These are phyloP conservation scores for Aspergillus heteromorphus DNA, from an alignment of 495 filamentous ascomycete genomes.

Conservation along the genomic window DNA sequence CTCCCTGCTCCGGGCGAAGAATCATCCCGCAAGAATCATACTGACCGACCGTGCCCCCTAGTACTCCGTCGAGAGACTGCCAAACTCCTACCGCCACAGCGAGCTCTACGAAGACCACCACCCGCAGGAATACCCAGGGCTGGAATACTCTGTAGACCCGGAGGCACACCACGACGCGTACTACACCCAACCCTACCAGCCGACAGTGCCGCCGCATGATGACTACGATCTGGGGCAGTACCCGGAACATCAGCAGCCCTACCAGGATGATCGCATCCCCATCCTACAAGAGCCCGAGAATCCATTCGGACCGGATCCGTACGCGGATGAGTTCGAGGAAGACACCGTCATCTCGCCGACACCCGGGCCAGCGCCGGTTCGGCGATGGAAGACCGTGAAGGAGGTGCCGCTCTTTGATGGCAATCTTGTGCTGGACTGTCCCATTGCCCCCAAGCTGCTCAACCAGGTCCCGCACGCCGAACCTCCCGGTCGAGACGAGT, in stretches of 20 bases:
- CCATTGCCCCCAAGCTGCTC: slow-evolving; percentile 83
- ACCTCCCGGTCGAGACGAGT: slow-evolving; percentile 84
- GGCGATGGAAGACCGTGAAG: slow-evolving; percentile 97
- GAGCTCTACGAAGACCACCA: slow-evolving; percentile 56
- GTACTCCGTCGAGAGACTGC: slow-evolving; percentile 78
- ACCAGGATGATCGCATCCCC: slow-evolving; percentile 56
- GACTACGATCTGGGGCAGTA: slow-evolving; percentile 53
- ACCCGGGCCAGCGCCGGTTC: slow-evolving; percentile 63
- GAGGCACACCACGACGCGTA: slow-evolving; percentile 83
- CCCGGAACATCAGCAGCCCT: slow-evolving; percentile 40
- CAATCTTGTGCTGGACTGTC: slow-evolving; percentile 96
- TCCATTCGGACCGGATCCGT: slow-evolving; percentile 54
- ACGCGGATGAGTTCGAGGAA: slow-evolving; percentile 39
- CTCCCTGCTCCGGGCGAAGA: too few relatives aligned
- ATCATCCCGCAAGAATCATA: background rate
- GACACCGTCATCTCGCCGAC: slow-evolving; percentile 40
- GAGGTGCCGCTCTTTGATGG: slow-evolving; percentile 95
- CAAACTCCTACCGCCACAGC: slow-evolving; percentile 64
- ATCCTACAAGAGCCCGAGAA: slow-evolving; percentile 51
- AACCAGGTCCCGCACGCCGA: slow-evolving; percentile 77
- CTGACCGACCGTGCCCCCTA: slow-evolving; percentile 17
- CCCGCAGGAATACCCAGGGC: slow-evolving; percentile 38
- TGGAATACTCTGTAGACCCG: slow-evolving; percentile 72
- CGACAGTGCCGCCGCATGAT: slow-evolving; percentile 48
- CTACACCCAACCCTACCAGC: slow-evolving; percentile 76